A percentile compares a stretch with the other conserved stretches of the same genome.
phyloP scores from a whole-genome alignment of 495 filamentous ascomycete species.

The Chaetomidium leptoderma region DNA sequence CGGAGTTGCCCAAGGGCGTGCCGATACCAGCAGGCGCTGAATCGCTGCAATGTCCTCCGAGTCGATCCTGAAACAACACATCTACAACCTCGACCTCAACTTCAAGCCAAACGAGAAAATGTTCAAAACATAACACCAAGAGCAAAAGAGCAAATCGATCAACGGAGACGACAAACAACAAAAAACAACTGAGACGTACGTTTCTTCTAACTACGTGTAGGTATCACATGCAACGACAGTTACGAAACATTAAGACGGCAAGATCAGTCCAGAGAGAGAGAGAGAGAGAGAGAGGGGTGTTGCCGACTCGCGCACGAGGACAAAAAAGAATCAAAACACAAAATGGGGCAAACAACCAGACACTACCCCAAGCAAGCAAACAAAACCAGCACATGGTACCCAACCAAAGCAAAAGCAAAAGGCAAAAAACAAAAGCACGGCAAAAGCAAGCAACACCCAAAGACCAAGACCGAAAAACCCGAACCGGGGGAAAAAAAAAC shows the following conservation, averaged over 20 bases:
- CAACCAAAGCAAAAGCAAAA: not conserved
- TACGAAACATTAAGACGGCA: constrained; percentile 6
- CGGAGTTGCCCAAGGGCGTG: no score
- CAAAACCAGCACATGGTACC: not conserved
- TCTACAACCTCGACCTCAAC: no score
- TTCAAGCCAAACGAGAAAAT: not conserved
- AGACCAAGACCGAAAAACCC: not conserved
- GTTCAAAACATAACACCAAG: not conserved
- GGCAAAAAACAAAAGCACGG: not conserved
- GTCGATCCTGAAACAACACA: no score
- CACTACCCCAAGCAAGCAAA: not conserved
- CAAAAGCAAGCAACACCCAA: not conserved
- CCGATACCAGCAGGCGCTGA: no score
- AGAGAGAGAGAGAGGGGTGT: not conserved
- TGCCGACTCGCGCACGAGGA: not conserved
- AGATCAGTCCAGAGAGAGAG: not conserved
- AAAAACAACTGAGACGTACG: constrained; percentile 5
- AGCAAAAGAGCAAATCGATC: not conserved
- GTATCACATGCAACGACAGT: constrained; percentile 17
- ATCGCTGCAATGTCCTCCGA: no score
- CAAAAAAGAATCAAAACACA: not conserved
- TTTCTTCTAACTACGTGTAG: constrained; percentile 15
- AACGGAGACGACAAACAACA: not conserved
- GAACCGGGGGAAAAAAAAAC: not conserved
- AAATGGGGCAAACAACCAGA: not conserved